A percentile compares a stretch with the other conserved stretches of the same genome.
Evolutionary conservation across 2,329 filamentous ascomycete genomes (phyloP).

Genomic region (Ophiostoma quercus): DNA sequence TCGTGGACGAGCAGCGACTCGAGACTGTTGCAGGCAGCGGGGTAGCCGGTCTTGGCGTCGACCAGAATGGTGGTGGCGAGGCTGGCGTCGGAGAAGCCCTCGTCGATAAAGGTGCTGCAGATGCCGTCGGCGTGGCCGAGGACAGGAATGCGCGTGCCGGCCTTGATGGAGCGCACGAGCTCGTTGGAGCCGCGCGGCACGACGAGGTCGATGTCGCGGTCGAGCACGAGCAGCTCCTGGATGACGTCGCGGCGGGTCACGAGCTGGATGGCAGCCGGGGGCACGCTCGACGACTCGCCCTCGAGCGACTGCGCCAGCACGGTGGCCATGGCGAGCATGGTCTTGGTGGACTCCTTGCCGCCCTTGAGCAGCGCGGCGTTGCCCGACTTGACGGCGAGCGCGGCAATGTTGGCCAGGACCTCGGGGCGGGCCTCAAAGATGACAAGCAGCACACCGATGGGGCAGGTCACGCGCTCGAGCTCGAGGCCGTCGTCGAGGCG

Average conservation of each 20-base stretch:
- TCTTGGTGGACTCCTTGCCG: conserved; percentile 90
- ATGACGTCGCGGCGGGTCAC: conserved; percentile 91
- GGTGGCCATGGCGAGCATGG: conserved; percentile 84
- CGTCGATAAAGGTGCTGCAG: conserved; percentile 79
- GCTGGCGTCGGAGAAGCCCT: conserved; percentile 54
- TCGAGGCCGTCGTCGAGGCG: conserved; percentile 79
- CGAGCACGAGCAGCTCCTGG: conserved; percentile 76
- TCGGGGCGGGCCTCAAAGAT: conserved; percentile 98
- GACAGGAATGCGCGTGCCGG: conserved; percentile 87
- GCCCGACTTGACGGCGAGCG: conserved; percentile 91
- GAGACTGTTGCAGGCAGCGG: conserved; percentile 90
- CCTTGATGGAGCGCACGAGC: conserved; percentile 83
- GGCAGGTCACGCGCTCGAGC: conserved; percentile 83
- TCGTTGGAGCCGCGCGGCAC: conserved; percentile 90
- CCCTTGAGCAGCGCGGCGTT: conserved; percentile 97
- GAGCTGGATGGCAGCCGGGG: conserved; percentile 83
- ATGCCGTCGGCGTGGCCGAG: conserved; percentile 93
- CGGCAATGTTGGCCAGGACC: conserved; percentile 96
- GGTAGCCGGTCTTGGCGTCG: conserved; percentile 91
- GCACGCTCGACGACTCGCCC: conserved; percentile 81
- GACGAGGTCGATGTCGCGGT: conserved; percentile 86
- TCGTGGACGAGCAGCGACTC: conserved; percentile 86
- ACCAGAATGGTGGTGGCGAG: conserved; percentile 73
- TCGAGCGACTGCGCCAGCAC: conserved; percentile 78
- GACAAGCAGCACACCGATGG: conserved; percentile 94